Evolutionary conservation across 371 early-diverging fungal species (phyloP).

Genomic region (Mycotypha africana): DNA sequence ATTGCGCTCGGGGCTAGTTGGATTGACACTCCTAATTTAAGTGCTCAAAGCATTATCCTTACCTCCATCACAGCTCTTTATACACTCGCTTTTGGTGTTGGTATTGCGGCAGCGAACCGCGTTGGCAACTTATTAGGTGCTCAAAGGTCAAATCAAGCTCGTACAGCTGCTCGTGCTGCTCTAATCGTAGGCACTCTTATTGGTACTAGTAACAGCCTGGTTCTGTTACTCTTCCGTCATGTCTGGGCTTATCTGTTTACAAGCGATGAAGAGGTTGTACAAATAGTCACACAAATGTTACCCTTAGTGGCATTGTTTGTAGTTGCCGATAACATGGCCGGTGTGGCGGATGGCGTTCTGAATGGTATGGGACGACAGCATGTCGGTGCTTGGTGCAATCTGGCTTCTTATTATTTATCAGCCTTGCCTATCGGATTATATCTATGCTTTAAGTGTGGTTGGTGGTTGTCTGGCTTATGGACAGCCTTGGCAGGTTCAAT

Average conservation of each 20-base stretch:
- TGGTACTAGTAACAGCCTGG: conserved; percentile 18
- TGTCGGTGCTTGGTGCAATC: conserved; percentile 59
- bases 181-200: conserved; percentile 31
- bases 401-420: conserved; percentile 57
- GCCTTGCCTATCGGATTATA: conserved; percentile 63
- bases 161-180: conserved; percentile 36
- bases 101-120: conserved; percentile 68
- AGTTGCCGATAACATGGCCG: conserved; percentile 62
- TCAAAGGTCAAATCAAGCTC: conserved; percentile 40
- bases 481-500: conserved; percentile 32
- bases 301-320: conserved; percentile 78
- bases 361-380: conserved; percentile 69
- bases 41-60: conserved; percentile 77
- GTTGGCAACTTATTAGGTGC: conserved; percentile 74
- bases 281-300: conserved; percentile 56
- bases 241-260: conserved; percentile 63
- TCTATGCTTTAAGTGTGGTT: conserved; percentile 46
- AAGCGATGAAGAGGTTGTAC: conserved; percentile 56
- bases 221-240: conserved; percentile 32
- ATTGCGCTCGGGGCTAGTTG: conserved; percentile 70
- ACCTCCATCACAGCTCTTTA: conserved; percentile 67
- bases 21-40: conserved; percentile 72
- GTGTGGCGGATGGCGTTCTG: conserved; percentile 63
- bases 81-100: conserved; percentile 58
- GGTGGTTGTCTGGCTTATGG: conserved; percentile 67